Evolutionary conservation across 352 stramenopile genomes (phyloP).

Genomic region (Globisporangium ultimum): DNA sequence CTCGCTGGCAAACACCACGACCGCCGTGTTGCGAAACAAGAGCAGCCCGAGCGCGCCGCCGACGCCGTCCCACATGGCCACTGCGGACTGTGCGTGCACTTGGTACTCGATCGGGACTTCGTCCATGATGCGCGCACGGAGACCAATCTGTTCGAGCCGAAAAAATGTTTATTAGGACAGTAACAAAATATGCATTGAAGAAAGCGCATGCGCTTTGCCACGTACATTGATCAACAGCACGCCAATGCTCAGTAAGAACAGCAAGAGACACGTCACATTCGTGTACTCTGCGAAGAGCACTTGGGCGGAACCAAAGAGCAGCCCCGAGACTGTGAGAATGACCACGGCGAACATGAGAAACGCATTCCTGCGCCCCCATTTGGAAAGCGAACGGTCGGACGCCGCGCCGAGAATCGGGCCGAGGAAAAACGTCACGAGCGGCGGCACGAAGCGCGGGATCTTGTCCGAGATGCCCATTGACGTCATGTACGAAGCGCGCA

Average conservation of each 20-base stretch:
- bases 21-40: conserved; percentile 60
- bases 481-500: conserved; percentile 62
- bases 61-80: conserved; percentile 66
- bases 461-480: conserved; percentile 65
- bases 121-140: conserved; percentile 75
- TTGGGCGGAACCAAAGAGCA: conserved; percentile 65
- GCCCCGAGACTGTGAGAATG: conserved; percentile 43
- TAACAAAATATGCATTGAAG: neutral
- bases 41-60: conserved; percentile 55
- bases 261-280: conserved; percentile 40
- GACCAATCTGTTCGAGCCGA: conserved; percentile 34
- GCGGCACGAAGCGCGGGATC: conserved; percentile 57
- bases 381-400: conserved; percentile 69
- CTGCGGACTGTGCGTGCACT: conserved; percentile 66
- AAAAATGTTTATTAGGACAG: conserved; percentile 2
- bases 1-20: conserved; percentile 67
- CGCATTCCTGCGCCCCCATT: conserved; percentile 64
- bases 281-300: conserved; percentile 50
- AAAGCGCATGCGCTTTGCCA: neutral
- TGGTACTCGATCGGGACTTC: conserved; percentile 74
- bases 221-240: conserved; percentile 59
- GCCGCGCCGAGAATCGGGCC: conserved; percentile 65
- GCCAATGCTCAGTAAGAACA: conserved; percentile 62
- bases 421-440: conserved; percentile 63
- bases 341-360: conserved; percentile 51